A percentile compares a stretch with the other conserved stretches of the same genome.
Evolutionary conservation across 306 rosid species (phyloP).

Genomic region (Begonia loranthoides): DNA sequence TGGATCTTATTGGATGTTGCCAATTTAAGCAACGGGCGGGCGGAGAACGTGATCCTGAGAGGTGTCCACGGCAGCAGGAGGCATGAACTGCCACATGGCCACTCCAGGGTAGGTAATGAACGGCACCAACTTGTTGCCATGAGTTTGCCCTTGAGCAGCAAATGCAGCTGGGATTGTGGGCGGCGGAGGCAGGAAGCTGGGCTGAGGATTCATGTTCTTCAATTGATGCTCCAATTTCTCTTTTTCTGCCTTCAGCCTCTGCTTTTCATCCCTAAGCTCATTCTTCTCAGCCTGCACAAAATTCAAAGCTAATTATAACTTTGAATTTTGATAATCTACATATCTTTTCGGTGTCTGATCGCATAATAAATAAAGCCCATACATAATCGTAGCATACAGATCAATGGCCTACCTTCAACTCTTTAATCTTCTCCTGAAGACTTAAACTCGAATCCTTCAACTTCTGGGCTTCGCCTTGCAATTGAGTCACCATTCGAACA

Average conservation of each 20-base stretch:
- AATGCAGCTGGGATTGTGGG: slow-evolving; percentile 73
- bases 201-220: slow-evolving; percentile 58
- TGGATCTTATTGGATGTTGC: slow-evolving; percentile 3
- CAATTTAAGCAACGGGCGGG: slow-evolving; percentile 84
- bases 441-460: slow-evolving; percentile 58
- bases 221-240: slow-evolving; percentile 80
- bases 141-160: slow-evolving; percentile 78
- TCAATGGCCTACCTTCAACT: slow-evolving; percentile 48
- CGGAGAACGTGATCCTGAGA: slow-evolving; percentile 98
- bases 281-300: slow-evolving; percentile 63
- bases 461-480: slow-evolving; percentile 73
- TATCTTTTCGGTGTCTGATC: no score
- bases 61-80: slow-evolving; percentile 88
- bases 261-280: slow-evolving; percentile 91
- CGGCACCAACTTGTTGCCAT: slow-evolving; percentile 78
- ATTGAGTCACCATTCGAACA: slow-evolving; percentile 73
- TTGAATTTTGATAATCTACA: no score
- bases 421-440: slow-evolving; percentile 92
- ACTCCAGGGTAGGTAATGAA: slow-evolving; percentile 81
- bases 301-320: background rate
- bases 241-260: slow-evolving; percentile 79
- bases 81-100: slow-evolving; percentile 99
- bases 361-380: no score
- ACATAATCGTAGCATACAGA: no score
- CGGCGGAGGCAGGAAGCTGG: slow-evolving; percentile 60